Evolutionary conservation across 2,329 filamentous ascomycete genomes (phyloP), one percentile per base, ranked within the genome.

Genomic region (Diaporthe citriasiana): DNA sequence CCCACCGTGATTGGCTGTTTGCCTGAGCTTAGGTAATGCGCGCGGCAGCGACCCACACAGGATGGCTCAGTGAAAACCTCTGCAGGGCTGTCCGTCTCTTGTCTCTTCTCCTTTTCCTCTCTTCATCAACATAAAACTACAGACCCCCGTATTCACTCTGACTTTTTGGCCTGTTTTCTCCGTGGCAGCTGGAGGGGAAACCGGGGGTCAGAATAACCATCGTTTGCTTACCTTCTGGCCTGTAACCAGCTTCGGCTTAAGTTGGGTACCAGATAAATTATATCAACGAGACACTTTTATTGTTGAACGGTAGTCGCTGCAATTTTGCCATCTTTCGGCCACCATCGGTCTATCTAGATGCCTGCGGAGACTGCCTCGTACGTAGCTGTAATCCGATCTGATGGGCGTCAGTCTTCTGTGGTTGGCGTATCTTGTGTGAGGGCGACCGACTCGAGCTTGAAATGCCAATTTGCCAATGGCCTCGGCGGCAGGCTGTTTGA

Each of bases 141-240:
- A 82, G 85, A 88, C 87, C 87, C 88, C 85, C 89, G 88, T 89
- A 93, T 93, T 92, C 91, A 93, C 91, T 93, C 90, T 89, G 88
- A 86, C 74, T 85, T 88, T 88, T 86, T 85, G 84, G 84, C 85
- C 81, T 82, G 83, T 84, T 82, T 85, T 85, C 88, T 85, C 87
- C 86, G 85, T 68, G 78, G 78, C 78, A 79, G 80, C 82, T 86
- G 88, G 91, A 93, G 90, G 91, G 91, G 91, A 93, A 93, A 93
- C 85, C 89, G 90, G 88, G 90, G 90, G 91, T 91, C 80, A 93
- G 91, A 92, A 79, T 73, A 82, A 86, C 73, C 80, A 73, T 82
- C 85, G 84, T 82, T 82, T 83, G 83, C 86, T 88, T 88, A 87
- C 86, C 85, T 82, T 86, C 83, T 86, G 84, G 79, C 81, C 83